These are phyloP conservation scores for Carex littledalei DNA, from an alignment of 176 grass and related monocot species.

Conservation along the genomic window DNA sequence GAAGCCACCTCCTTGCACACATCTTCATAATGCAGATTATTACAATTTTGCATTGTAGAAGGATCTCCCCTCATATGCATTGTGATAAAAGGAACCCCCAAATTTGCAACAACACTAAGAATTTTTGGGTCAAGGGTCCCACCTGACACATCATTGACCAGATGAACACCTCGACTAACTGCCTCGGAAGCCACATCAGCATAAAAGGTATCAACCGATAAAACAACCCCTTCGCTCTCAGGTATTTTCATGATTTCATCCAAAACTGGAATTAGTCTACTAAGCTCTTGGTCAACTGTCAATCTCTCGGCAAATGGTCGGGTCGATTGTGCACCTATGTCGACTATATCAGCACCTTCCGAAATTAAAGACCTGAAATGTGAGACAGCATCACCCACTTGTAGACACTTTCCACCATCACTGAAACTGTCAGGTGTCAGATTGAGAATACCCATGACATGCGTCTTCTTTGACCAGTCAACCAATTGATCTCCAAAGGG, in stretches of 20 bases:
- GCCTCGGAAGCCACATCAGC: constrained; percentile 65
- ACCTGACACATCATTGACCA: constrained; percentile 84
- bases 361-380: constrained; percentile 60
- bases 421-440: constrained; percentile 89
- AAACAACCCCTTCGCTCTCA: constrained; percentile 57
- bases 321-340: constrained; percentile 90
- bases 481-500: constrained; percentile 37
- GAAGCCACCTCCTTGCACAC: constrained; percentile 65
- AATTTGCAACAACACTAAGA: constrained; percentile 55
- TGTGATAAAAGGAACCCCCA: constrained; percentile 66
- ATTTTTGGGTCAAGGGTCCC: constrained; percentile 69
- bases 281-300: constrained; percentile 62
- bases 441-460: constrained; percentile 86
- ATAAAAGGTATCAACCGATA: constrained; percentile 87
- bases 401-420: constrained; percentile 74
- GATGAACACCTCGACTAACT: constrained; percentile 63
- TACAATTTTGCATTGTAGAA: constrained; percentile 71
- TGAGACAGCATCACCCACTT: constrained; percentile 44
- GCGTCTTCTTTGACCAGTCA: constrained; percentile 67
- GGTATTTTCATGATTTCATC: constrained; percentile 49
- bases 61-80: constrained; percentile 94
- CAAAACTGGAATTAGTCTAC: constrained; percentile 69
- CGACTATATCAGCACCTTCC: constrained; percentile 83
- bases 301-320: constrained; percentile 62
- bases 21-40: constrained; percentile 64